These are phyloP conservation scores for Fusarium sp. DNA, from an alignment of 2,329 filamentous ascomycete species.

Conservation along the genomic window DNA sequence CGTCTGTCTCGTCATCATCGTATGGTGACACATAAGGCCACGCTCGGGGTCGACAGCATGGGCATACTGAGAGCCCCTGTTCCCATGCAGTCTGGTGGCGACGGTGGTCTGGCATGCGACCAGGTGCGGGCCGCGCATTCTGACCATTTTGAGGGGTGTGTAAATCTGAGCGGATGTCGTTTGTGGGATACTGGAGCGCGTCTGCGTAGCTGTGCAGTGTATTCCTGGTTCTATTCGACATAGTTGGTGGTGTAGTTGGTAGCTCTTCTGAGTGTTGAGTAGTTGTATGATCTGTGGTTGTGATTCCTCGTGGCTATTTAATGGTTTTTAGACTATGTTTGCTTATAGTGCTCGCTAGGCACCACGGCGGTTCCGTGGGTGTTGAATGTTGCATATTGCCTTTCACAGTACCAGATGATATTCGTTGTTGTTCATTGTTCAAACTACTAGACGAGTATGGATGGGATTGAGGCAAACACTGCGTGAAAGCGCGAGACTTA, in stretches of 20 bases:
- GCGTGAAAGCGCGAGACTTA: background rate
- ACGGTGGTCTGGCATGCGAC: conserved; percentile 14
- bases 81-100: conserved; percentile 6
- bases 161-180: conserved; percentile 14
- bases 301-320: conserved; percentile 17
- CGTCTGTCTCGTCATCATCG: conserved; percentile 12
- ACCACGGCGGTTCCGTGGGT: too few species aligned
- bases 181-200: background rate
- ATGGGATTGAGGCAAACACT: too few species aligned
- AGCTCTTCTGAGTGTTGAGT: conserved; percentile 5
- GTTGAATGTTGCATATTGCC: too few species aligned
- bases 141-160: background rate
- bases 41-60: conserved; percentile 22
- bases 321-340: conserved; percentile 7
- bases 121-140: conserved; percentile 3
- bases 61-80: background rate
- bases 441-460: too few species aligned
- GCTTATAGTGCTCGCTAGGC: background rate
- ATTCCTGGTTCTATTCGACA: conserved; percentile 22
- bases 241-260: conserved; percentile 1
- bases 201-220: conserved; percentile 7
- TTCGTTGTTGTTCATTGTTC: too few species aligned
- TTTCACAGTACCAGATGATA: too few species aligned
- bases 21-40: conserved; percentile 13
- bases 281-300: background rate